Evolutionary conservation across 1,139 yeast genomes (phyloP), one percentile per base, ranked within the genome.

Genomic region (Yamadazyma atmosphaerica): DNA sequence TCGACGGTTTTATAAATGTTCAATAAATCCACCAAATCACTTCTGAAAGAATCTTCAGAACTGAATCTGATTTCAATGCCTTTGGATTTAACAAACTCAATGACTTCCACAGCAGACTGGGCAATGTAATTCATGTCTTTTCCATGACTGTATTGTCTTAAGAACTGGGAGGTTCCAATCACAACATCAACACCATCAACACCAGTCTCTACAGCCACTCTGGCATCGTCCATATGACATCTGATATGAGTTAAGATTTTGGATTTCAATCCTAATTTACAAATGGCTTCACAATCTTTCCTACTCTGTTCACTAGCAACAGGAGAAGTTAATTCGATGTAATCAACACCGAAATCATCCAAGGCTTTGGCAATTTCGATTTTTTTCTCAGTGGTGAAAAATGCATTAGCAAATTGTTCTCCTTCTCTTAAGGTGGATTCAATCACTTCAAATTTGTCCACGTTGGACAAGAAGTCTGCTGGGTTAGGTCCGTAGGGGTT

Each of bases 161-260:
- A 75, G 65, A 89, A 92, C 65, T 87, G 96, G 14, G 98, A 90
- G 21, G 98, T 92, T 50, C 98, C 98, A 67, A 92, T 92, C 39
- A 92, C 98, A 37, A 92, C 97, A 69, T 92, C 98, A 43, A 92
- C 98, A 68, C 98, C 98, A 61, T 92, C 98, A 44, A 92, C 98
- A 62, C 98, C 98, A 33, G 98, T 92, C 60, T 88, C 90, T 24
- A 92, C 98, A 3, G 98, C 98, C 42, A 92, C 86, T 60, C 85
- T 78, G 47, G 98, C 98, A 58, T 92, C 98, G 63, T 92, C 98
- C 98, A 92, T 90, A 65, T 90, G 97, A 68, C 98, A 92, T 70
- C 97, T 82, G 55, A 90, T 90, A 63, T 90, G 97, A 37, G 85
- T 79, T 55, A 90, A 78, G 49, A 90, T 88, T 74, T 92, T 92